A percentile compares a stretch with the other conserved stretches of the same genome.
phyloP scores from a whole-genome alignment of 2,329 filamentous ascomycete species.

The Ascosphaera aggregata region DNA sequence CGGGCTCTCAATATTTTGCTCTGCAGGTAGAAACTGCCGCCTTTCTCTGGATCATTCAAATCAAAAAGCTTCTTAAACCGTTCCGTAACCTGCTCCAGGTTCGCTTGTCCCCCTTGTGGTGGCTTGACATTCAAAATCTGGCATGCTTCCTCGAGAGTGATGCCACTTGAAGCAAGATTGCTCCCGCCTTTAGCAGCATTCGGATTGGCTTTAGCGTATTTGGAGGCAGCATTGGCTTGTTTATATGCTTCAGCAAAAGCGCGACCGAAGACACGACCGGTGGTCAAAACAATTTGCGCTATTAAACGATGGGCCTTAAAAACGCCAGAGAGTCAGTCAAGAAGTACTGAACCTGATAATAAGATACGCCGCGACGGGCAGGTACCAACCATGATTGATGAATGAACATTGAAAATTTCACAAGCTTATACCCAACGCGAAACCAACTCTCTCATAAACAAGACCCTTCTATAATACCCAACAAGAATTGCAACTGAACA shows the following conservation, averaged over 20 bases:
- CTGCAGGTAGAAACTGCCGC: constrained; percentile 93
- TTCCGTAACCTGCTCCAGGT: constrained; percentile 56
- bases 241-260: constrained; percentile 89
- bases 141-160: constrained; percentile 91
- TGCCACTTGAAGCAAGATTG: constrained; percentile 40
- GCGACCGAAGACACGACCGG: constrained; percentile 74
- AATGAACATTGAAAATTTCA: too few relatives aligned
- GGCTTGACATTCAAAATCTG: constrained; percentile 92
- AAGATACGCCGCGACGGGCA: not conserved
- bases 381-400: too few relatives aligned
- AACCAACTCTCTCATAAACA: too few relatives aligned
- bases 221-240: constrained; percentile 70
- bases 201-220: constrained; percentile 60
- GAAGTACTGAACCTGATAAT: too few relatives aligned
- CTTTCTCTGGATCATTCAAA: constrained; percentile 80
- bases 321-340: too few relatives aligned
- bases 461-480: too few relatives aligned
- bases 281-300: constrained; percentile 77
- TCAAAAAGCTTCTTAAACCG: constrained; percentile 93
- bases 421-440: too few relatives aligned
- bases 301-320: constrained; percentile 95
- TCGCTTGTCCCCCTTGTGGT: constrained; percentile 51
- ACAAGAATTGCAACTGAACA: too few relatives aligned
- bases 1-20: constrained; percentile 86
- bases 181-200: constrained; percentile 39